These are phyloP conservation scores for Erodium maritimum DNA, from an alignment of 345 rosid genomes.

Conservation along the genomic window DNA sequence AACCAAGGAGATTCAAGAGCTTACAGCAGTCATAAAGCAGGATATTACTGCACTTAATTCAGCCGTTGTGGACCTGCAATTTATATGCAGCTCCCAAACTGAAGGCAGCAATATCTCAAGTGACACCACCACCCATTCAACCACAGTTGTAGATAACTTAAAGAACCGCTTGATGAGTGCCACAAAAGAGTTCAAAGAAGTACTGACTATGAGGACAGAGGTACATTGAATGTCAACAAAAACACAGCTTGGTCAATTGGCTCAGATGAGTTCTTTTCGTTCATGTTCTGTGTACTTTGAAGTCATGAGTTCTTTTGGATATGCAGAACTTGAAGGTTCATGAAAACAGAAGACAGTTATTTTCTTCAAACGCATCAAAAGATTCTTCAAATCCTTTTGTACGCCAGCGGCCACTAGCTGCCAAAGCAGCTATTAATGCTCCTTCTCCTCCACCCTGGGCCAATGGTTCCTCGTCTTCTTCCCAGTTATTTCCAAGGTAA, in stretches of 20 bases:
- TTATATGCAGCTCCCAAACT: constrained; percentile 39
- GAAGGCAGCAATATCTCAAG: constrained; percentile 36
- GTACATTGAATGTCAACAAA: constrained; percentile 12
- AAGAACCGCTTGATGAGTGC: constrained; percentile 46
- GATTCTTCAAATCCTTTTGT: constrained; percentile 50
- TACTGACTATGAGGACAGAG: constrained; percentile 55
- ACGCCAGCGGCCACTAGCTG: constrained; percentile 50
- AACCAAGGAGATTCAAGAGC: constrained; percentile 53
- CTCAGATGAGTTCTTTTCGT: background rate
- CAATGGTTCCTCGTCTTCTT: constrained; percentile 36
- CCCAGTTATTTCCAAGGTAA: constrained; percentile 39
- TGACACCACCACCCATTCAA: constrained; percentile 52
- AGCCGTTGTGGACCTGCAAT: constrained; percentile 54
- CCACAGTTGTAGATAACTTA: constrained; percentile 53
- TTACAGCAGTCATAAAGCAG: constrained; percentile 52
- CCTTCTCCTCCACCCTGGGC: constrained; percentile 51
- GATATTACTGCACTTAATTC: constrained; percentile 56
- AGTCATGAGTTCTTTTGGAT: background rate
- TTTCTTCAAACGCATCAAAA: constrained; percentile 37
- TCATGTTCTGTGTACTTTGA: constrained; percentile 7
- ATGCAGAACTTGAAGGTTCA: constrained; percentile 46
- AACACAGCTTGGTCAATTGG: background rate
- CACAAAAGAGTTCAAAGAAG: constrained; percentile 61
- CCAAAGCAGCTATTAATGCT: constrained; percentile 21
- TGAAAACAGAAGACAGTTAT: constrained; percentile 51